Conservation (phyloP, 225 moss, liverwort and hornwort genomes). For the Neckera pumila region DNA sequence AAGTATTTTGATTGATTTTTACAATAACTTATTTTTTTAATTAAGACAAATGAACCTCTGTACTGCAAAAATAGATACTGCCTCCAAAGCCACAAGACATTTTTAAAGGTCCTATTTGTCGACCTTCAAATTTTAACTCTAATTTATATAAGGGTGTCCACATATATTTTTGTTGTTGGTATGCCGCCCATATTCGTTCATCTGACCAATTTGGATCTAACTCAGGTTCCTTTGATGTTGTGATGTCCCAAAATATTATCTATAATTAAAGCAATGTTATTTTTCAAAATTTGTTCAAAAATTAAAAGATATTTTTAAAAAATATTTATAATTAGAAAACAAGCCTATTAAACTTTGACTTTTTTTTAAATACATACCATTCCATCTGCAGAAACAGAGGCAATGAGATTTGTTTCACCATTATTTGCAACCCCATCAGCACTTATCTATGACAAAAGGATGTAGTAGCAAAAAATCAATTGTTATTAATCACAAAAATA, state of each 20-base stretch:
- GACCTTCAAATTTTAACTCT: slow-evolving; percentile 21
- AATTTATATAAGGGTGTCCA: slow-evolving; percentile 70
- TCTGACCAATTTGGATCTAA: slow-evolving; percentile 62
- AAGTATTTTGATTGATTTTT: background rate
- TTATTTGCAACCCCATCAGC: slow-evolving; percentile 29
- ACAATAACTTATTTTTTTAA: background rate
- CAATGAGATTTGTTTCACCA: slow-evolving; percentile 68
- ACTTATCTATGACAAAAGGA: background rate
- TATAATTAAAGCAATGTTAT: background rate
- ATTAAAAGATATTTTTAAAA: no score
- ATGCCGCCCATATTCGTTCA: slow-evolving; percentile 62
- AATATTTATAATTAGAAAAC: background rate
- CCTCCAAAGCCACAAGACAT: slow-evolving; percentile 37
- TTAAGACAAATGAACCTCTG: slow-evolving; percentile 34
- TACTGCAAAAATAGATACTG: slow-evolving; percentile 55
- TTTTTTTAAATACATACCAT: background rate
- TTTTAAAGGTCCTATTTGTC: slow-evolving; percentile 65
- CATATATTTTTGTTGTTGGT: slow-evolving; percentile 55
- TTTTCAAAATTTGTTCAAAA: background rate
- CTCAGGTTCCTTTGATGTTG: slow-evolving; percentile 31
- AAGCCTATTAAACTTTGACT: background rate
- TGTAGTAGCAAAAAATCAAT: background rate
- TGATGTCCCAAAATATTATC: slow-evolving; percentile 92
- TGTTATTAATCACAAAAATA: background rate
- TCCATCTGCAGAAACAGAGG: slow-evolving; percentile 69